Evolutionary conservation across 176 grass and related monocot genomes (phyloP).

Genomic region (Guadua angustifolia): DNA sequence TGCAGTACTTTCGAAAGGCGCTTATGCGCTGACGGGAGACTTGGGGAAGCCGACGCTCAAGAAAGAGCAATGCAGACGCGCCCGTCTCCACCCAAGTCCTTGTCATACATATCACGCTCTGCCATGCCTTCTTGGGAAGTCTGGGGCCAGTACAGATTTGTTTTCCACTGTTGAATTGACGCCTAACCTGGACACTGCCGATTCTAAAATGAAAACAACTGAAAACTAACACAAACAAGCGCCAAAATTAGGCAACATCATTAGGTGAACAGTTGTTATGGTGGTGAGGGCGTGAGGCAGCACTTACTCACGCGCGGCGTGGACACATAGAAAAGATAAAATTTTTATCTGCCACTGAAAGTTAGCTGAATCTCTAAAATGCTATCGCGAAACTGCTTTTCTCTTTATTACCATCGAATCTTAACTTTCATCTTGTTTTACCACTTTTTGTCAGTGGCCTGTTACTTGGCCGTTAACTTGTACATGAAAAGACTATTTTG

Average conservation of each 20-base stretch:
- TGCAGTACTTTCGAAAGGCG: neutral
- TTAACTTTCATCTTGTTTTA: too few species aligned
- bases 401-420: too few species aligned
- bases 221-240: neutral
- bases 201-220: neutral
- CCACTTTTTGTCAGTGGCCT: too few species aligned
- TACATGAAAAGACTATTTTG: too few species aligned
- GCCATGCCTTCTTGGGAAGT: slow-evolving; percentile 9
- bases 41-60: neutral
- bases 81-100: slow-evolving; percentile 23
- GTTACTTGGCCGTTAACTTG: too few species aligned
- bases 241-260: neutral
- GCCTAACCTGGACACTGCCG: neutral
- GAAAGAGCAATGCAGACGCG: neutral
- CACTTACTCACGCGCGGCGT: too few species aligned
- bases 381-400: too few species aligned
- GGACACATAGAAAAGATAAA: neutral
- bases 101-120: neutral
- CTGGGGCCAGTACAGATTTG: slow-evolving; percentile 3
- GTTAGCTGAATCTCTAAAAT: too few species aligned
- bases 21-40: neutral
- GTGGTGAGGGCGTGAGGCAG: neutral
- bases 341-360: too few species aligned
- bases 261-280: slow-evolving; percentile 36
- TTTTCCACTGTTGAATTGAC: slow-evolving; percentile 21